Conservation (phyloP, 805 yeast genomes). For the Metschnikowia dekortorum region DNA sequence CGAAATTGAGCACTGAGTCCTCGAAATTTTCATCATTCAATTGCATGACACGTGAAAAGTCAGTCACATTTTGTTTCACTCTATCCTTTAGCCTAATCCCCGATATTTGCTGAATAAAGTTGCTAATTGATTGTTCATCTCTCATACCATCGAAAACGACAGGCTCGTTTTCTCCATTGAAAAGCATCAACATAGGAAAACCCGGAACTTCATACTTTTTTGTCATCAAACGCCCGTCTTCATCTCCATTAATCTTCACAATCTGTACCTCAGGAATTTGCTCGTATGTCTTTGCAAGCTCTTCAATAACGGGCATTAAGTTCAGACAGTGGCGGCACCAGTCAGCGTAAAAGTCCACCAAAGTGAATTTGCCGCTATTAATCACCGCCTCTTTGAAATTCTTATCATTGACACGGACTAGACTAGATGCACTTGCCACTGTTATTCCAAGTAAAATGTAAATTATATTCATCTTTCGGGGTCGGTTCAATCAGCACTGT, state of each 20-base stretch:
- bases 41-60: constrained; percentile 3
- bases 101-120: constrained; percentile 43
- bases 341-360: constrained; percentile 53
- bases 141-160: constrained; percentile 55
- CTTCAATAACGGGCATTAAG: constrained; percentile 42
- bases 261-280: constrained; percentile 40
- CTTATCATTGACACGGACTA: constrained; percentile 43
- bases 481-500: background rate
- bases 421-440: constrained; percentile 17
- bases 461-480: constrained; percentile 6
- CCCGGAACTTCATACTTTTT: constrained; percentile 52
- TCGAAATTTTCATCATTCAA: constrained; percentile 33
- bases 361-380: constrained; percentile 45
- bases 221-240: constrained; percentile 45
- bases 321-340: constrained; percentile 71
- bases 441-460: background rate
- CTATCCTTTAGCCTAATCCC: constrained; percentile 20
- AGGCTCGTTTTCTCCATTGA: constrained; percentile 51
- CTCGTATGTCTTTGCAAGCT: constrained; percentile 29
- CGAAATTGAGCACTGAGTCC: constrained; percentile 31
- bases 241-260: constrained; percentile 58
- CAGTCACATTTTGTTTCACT: constrained; percentile 6
- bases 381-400: constrained; percentile 54
- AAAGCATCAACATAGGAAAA: constrained; percentile 61
- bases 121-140: constrained; percentile 45